Base-by-base conservation (phyloP, 345 rosid genomes). In the Carallia pectinifolia region DNA sequence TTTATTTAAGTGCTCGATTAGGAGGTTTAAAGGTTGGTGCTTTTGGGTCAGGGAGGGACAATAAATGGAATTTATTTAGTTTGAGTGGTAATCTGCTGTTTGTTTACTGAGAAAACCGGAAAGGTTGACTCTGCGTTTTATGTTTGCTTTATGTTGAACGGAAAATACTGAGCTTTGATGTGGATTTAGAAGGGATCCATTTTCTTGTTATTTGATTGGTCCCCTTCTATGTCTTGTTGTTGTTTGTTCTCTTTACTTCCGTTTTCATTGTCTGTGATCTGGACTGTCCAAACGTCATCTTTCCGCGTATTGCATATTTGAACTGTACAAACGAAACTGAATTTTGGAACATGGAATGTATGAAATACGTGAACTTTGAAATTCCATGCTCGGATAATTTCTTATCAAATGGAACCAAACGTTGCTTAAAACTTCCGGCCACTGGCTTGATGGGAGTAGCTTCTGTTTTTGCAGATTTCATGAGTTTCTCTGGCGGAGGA, bases 381-480 rank as follows among this genome's bases (percentile, higher is more conserved):
- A 5, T n/a, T 53, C 48, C 48, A 34, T 15, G 13, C 12, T 44
- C 17, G 3, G 50, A 10, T 44, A 16, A 16, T 44, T 55, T 38
- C 4, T n/a, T 56, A 23, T 18, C 53, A 39, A 23, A 39, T 30
- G 38, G 37, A 40, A 40, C 16, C 37, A 58, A 36, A 29, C 7
- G 0, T 19, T 30, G 15, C 12, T 30, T 29, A 8, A 47, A 68
- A 37, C 7, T 23, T 48, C 10, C 37, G 50, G 44, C n/a, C 48
- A 52, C 9, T 47, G 23, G 19, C 4, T 34, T 58, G 58, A 58
- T 16, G 7, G 16, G 19, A 37, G 4, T 29, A 62, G 37, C 55
- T 31, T 71, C 56, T 1, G 37, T 70, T 67, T 67, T 71, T 65
- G 66, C 83, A 84, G 93, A 86, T 75, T 82, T 76, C 81, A 73